Conservation (phyloP, 371 early-diverging fungal species). For the Rhizomucor miehei region DNA sequence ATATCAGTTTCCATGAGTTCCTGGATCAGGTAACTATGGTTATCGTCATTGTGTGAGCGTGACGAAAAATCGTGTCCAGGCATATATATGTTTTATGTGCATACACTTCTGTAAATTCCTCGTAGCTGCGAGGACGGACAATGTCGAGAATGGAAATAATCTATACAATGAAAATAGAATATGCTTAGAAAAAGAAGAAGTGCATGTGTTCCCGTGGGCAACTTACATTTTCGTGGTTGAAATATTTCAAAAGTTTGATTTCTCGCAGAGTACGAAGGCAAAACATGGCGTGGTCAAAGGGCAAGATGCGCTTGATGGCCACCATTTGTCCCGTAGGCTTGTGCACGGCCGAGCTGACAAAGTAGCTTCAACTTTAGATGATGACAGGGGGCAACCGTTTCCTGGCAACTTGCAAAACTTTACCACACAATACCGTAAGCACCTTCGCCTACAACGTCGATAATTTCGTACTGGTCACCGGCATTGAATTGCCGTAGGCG, state of each 20-base stretch:
- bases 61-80: no score
- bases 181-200: background rate
- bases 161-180: slow-evolving; percentile 34
- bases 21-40: slow-evolving; percentile 56
- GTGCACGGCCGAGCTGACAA: slow-evolving; percentile 75
- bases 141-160: slow-evolving; percentile 91
- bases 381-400: slow-evolving; percentile 34
- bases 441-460: slow-evolving; percentile 56
- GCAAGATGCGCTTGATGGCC: slow-evolving; percentile 91
- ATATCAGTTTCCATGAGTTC: slow-evolving; percentile 98
- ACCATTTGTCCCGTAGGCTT: slow-evolving; percentile 86
- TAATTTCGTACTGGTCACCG: slow-evolving; percentile 23
- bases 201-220: background rate
- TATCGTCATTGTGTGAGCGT: background rate
- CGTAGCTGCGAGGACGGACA: slow-evolving; percentile 70
- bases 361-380: slow-evolving; percentile 1
- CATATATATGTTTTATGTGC: no score
- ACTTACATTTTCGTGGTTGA: slow-evolving; percentile 80
- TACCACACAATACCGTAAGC: slow-evolving; percentile 70
- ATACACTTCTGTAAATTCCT: slow-evolving; percentile 87
- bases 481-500: slow-evolving; percentile 25
- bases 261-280: slow-evolving; percentile 85
- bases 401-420: slow-evolving; percentile 6
- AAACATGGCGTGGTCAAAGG: slow-evolving; percentile 88
- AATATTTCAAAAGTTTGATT: slow-evolving; percentile 86